Evolutionary conservation across 768 basidiomycete species (phyloP).

Genomic region (Tricholomella constricta): DNA sequence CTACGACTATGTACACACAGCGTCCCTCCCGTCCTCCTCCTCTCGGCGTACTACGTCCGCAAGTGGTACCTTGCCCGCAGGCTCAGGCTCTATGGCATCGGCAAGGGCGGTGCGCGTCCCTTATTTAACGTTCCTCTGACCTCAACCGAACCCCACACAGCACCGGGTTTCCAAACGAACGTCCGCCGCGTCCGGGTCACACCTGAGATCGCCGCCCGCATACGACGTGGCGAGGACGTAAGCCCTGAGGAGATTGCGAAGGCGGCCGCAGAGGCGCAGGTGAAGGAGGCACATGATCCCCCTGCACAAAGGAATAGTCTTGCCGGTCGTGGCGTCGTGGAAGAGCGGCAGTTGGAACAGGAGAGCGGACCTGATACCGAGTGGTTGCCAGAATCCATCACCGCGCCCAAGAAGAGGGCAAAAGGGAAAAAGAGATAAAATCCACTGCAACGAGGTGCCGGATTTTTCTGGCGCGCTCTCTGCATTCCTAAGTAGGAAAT

Average conservation of each 20-base stretch:
- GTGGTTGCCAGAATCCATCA: conserved; percentile 52
- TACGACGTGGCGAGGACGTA: conserved; percentile 53
- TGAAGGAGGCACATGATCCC: conserved; percentile 23
- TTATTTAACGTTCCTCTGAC: not conserved
- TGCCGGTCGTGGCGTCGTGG: conserved; percentile 12
- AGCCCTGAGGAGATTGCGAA: conserved; percentile 53
- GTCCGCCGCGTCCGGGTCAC: conserved; percentile 52
- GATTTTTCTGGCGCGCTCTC: too few species aligned
- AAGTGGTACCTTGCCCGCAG: conserved; percentile 52
- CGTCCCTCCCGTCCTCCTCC: conserved; percentile 44
- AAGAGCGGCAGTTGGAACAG: conserved; percentile 9
- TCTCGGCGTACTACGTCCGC: conserved; percentile 48
- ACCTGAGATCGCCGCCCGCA: conserved; percentile 55
- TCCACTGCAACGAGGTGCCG: too few species aligned
- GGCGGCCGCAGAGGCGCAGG: conserved; percentile 45
- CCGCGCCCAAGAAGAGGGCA: conserved; percentile 41
- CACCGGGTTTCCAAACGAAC: conserved; percentile 57
- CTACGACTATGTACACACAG: conserved; percentile 32
- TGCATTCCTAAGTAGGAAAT: too few species aligned
- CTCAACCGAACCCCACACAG: conserved; percentile 25
- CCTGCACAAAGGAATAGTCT: conserved; percentile 10
- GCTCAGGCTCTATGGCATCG: conserved; percentile 51
- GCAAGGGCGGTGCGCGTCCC: conserved; percentile 50
- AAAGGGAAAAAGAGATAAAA: conserved; percentile 23
- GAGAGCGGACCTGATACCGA: conserved; percentile 38